phyloP scores from a whole-genome alignment of 2,329 filamentous ascomycete species.

The Pseudogymnoascus sp. region DNA sequence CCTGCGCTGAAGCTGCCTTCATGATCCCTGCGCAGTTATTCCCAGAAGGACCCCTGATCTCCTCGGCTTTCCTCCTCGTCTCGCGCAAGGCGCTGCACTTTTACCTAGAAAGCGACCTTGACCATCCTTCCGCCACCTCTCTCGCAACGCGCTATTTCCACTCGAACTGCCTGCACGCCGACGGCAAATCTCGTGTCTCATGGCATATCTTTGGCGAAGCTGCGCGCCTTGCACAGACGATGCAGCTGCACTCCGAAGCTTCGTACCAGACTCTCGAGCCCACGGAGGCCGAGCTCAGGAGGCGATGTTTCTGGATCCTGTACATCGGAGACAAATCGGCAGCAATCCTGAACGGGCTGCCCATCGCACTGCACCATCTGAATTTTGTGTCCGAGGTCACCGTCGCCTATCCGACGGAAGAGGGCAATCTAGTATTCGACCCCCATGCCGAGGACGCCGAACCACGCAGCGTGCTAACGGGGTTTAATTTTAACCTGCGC shows the following conservation, averaged over 20 bases:
- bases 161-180: conserved; percentile 37
- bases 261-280: conserved; percentile 29
- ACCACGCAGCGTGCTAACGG: conserved; percentile 29
- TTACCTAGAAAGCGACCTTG: conserved; percentile 35
- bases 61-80: conserved; percentile 29
- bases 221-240: conserved; percentile 33
- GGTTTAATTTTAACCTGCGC: conserved; percentile 35
- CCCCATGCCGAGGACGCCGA: conserved; percentile 8
- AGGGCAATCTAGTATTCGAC: conserved; percentile 19
- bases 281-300: conserved; percentile 28
- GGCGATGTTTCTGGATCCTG: conserved; percentile 13
- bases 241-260: conserved; percentile 35
- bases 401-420: conserved; percentile 21
- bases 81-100: conserved; percentile 32
- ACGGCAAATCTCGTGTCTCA: conserved; percentile 35
- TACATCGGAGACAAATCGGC: conserved; percentile 14
- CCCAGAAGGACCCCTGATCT: conserved; percentile 26
- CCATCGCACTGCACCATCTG: conserved; percentile 37
- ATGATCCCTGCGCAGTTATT: conserved; percentile 33
- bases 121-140: conserved; percentile 35
- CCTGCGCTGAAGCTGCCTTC: conserved; percentile 35
- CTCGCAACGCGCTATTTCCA: conserved; percentile 38
- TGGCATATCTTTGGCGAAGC: conserved; percentile 40
- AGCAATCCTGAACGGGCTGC: conserved; percentile 28
- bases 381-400: conserved; percentile 35